These are phyloP conservation scores for Penicillium psychrofluorescens DNA, from an alignment of 495 filamentous ascomycete species.

Conservation along the genomic window DNA sequence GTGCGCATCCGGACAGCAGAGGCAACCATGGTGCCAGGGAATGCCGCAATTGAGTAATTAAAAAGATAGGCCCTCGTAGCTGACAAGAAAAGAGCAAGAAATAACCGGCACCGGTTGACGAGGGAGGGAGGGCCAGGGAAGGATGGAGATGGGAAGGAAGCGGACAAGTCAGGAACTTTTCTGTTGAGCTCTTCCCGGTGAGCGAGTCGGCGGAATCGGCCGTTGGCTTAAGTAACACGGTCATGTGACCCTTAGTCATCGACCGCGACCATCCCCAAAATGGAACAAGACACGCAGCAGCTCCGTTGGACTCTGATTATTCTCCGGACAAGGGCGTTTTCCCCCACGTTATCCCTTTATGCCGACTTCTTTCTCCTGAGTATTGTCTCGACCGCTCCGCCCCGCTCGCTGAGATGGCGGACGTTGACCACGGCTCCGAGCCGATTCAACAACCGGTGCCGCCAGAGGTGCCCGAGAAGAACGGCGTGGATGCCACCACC, in stretches of 20 bases:
- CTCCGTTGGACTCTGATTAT: neutral
- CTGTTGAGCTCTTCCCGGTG: slow-evolving; percentile 39
- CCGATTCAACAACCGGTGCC: slow-evolving; percentile 22
- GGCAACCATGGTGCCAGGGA: slow-evolving; percentile 35
- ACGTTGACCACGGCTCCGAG: slow-evolving; percentile 33
- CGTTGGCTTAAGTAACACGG: slow-evolving; percentile 2
- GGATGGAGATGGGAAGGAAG: slow-evolving; percentile 24
- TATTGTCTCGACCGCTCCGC: slow-evolving; percentile 21
- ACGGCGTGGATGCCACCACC: slow-evolving; percentile 21
- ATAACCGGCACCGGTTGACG: slow-evolving; percentile 1
- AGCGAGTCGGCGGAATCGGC: slow-evolving; percentile 22
- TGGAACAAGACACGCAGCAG: slow-evolving; percentile 17
- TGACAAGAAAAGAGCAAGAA: slow-evolving; percentile 12
- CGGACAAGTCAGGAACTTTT: slow-evolving; percentile 32
- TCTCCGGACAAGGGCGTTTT: neutral
- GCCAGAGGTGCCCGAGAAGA: slow-evolving; percentile 28
- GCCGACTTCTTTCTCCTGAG: neutral
- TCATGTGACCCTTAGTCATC: slow-evolving; percentile 13
- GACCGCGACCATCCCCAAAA: slow-evolving; percentile 11
- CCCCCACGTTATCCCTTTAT: slow-evolving; percentile 18
- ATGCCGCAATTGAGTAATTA: slow-evolving; percentile 21
- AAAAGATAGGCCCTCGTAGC: slow-evolving; percentile 22
- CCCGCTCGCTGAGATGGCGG: slow-evolving; percentile 40
- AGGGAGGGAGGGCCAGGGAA: slow-evolving; percentile 22
- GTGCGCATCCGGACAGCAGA: slow-evolving; percentile 42